Percentiles rank a stretch among this genome's conserved stretches.
phyloP scores from a whole-genome alignment of 768 basidiomycete species.

The Mycena olivaceomarginata region DNA sequence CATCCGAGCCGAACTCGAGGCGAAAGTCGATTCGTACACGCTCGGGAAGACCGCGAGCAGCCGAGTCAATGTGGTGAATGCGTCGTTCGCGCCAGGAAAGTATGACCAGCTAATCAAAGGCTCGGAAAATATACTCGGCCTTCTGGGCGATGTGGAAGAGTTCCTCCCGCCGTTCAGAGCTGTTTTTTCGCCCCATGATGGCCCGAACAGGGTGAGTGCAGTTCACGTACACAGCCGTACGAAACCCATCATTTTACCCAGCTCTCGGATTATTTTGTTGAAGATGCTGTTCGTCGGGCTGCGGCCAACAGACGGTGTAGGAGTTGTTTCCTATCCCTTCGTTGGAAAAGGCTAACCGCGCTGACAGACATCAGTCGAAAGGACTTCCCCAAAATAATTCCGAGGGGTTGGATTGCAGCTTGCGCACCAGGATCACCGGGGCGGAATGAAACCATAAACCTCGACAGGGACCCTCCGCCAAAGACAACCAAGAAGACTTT shows the following conservation, averaged over 20 bases:
- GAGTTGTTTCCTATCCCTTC: constrained; percentile 1
- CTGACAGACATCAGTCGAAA: constrained; percentile 51
- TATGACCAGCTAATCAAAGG: constrained; percentile 60
- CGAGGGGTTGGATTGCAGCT: constrained; percentile 62
- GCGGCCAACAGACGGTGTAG: constrained; percentile 45
- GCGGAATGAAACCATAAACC: constrained; percentile 56
- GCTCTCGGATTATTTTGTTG: constrained; percentile 48
- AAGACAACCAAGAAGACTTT: constrained; percentile 62
- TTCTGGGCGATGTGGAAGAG: constrained; percentile 63
- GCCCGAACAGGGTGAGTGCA: constrained; percentile 57
- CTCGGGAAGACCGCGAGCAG: constrained; percentile 59
- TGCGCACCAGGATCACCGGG: constrained; percentile 62
- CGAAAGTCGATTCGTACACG: constrained; percentile 63
- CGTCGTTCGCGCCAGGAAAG: constrained; percentile 58
- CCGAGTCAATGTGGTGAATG: constrained; percentile 54
- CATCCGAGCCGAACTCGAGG: constrained; percentile 60
- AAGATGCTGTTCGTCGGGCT: constrained; percentile 47
- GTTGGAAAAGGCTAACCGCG: background rate
- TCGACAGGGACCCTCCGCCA: constrained; percentile 56
- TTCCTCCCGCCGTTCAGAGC: constrained; percentile 67
- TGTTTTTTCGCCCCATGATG: constrained; percentile 66
- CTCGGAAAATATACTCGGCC: constrained; percentile 54
- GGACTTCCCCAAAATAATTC: constrained; percentile 57
- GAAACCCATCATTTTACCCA: background rate
- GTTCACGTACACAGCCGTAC: no score